phyloP scores from a whole-genome alignment of 2,329 filamentous ascomycete genomes.

The Monilinia fructicola region DNA sequence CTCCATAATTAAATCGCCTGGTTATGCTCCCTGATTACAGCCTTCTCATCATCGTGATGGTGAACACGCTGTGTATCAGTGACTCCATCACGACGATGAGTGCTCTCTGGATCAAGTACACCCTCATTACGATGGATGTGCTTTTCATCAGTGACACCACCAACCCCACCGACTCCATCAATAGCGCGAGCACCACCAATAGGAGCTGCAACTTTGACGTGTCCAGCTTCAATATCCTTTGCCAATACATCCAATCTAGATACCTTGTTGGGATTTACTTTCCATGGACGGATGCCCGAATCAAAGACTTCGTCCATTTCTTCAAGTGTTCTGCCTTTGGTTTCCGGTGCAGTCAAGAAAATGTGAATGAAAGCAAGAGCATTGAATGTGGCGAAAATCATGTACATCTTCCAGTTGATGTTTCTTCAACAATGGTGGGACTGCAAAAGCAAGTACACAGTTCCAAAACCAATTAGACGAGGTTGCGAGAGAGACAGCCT shows the following conservation, averaged over 20 bases:
- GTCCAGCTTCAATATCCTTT: conserved; percentile 48
- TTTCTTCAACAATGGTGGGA: conserved; percentile 52
- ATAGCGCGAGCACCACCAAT: conserved; percentile 12
- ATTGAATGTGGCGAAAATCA: conserved; percentile 75
- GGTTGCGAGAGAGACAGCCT: conserved; percentile 71
- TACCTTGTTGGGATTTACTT: conserved; percentile 44
- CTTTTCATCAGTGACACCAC: background rate
- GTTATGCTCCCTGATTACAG: background rate
- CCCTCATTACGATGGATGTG: background rate
- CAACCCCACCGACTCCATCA: background rate
- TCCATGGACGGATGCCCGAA: conserved; percentile 58
- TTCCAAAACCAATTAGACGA: conserved; percentile 76
- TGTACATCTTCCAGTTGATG: conserved; percentile 55
- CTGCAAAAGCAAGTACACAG: conserved; percentile 59
- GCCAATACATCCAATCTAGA: conserved; percentile 50
- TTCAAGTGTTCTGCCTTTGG: conserved; percentile 71
- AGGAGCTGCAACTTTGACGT: conserved; percentile 34
- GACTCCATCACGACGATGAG: conserved; percentile 5
- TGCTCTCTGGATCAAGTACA: background rate
- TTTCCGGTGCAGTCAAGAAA: conserved; percentile 63
- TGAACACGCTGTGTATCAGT: background rate
- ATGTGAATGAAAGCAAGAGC: conserved; percentile 59
- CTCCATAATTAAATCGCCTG: background rate
- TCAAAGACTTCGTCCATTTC: conserved; percentile 75
- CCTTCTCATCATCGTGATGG: conserved; percentile 13